These are phyloP conservation scores for Fusarium cicatricum DNA, from an alignment of 2,329 filamentous ascomycete species.

Conservation along the genomic window DNA sequence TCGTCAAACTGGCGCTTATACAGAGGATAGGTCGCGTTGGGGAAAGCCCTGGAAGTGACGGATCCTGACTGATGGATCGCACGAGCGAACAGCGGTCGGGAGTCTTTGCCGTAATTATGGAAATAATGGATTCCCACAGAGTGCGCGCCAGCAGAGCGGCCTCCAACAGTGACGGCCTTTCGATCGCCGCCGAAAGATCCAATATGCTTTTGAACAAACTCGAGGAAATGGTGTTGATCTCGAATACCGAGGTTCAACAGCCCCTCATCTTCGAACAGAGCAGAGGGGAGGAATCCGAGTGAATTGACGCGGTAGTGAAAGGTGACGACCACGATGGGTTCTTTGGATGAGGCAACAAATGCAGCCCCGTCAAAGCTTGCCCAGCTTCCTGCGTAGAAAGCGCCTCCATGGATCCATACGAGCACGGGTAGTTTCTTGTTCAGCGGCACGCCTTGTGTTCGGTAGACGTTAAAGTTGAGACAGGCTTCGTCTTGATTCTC, in stretches of 20 bases:
- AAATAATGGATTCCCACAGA: slow-evolving; percentile 51
- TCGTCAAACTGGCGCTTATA: slow-evolving; percentile 46
- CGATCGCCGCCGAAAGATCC: slow-evolving; percentile 62
- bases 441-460: slow-evolving; percentile 45
- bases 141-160: slow-evolving; percentile 61
- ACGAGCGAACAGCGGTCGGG: slow-evolving; percentile 44
- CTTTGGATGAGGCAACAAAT: slow-evolving; percentile 44
- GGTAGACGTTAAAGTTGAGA: slow-evolving; percentile 52
- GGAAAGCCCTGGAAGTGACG: slow-evolving; percentile 49
- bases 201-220: slow-evolving; percentile 64
- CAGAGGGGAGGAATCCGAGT: slow-evolving; percentile 56
- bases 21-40: slow-evolving; percentile 45
- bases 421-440: slow-evolving; percentile 49
- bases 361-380: slow-evolving; percentile 48
- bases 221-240: slow-evolving; percentile 60
- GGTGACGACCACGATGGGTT: slow-evolving; percentile 54
- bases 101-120: slow-evolving; percentile 47
- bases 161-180: slow-evolving; percentile 60
- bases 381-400: slow-evolving; percentile 47
- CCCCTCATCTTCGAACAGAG: slow-evolving; percentile 45
- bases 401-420: slow-evolving; percentile 52
- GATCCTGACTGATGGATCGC: slow-evolving; percentile 50
- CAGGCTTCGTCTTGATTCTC: slow-evolving; percentile 47
- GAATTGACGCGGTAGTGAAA: slow-evolving; percentile 53
- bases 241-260: slow-evolving; percentile 61